Base-by-base conservation (phyloP, 345 rosid genomes). In the Syzygium aqueum region DNA sequence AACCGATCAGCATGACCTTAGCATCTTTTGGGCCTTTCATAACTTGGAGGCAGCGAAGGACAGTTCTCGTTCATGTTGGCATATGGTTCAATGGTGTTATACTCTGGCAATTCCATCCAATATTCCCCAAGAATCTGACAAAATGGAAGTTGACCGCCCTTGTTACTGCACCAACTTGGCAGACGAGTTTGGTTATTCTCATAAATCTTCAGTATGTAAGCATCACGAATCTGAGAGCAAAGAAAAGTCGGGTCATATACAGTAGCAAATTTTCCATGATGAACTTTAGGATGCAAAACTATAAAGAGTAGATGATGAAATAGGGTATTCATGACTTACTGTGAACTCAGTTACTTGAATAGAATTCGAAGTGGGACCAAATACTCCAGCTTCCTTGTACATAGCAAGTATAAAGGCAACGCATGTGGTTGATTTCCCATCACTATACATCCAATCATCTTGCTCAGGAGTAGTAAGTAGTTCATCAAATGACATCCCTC, bases 331-430 rank as follows among this genome's bases (percentile, higher is more conserved):
- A 78, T 56, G 52, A 90, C 97, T 91, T 88, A 95, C 99, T 11
- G 99, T 96, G 92, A 97, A 97, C 86, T 97, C 99, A 37, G 99
- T 96, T 50, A 96, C 98, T 96, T 96, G 99, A 89, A 98, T 89
- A 51, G 95, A 93, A 93, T 92, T 90, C 61, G 96, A 89, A 51
- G 92, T 51, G 53, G 95, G 95, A 86, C 93, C 94, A 25, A 98
- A 94, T 25, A 96, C 92, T 88, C 99, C 99, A 87, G 99, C 98
- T 28, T 94, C 97, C 90, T 97, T 97, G 77, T 97, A 97, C 98
- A 97, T 96, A 84, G 90, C 95, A 52, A 97, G 97, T 88, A 97
- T 95, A 89, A 97, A 96, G 86, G 99, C 96, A 59, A 97, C 99
- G 5, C 99, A 96, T 1, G 99, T 95, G 56, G 99, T 96, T 86